Conservation (phyloP, 1,284 basidiomycete species). For the Coniferiporia sulphurascens region DNA sequence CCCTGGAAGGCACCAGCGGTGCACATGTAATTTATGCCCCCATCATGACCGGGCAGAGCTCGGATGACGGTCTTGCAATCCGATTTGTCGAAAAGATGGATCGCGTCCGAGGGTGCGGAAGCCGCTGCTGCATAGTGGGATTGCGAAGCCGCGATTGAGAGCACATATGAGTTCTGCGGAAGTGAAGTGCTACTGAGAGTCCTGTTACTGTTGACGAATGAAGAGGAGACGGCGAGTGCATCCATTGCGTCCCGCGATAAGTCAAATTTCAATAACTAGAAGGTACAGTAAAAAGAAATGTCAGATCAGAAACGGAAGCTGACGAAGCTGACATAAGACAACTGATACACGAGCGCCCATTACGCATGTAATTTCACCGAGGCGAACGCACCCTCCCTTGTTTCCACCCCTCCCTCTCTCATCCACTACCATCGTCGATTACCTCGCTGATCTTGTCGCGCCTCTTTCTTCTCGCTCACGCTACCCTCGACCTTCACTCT, state of each 20-base stretch:
- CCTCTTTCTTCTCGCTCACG: not conserved
- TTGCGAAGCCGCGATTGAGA: slow-evolving; percentile 45
- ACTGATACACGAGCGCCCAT: not conserved
- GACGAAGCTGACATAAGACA: not conserved
- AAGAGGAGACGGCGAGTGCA: slow-evolving; percentile 10
- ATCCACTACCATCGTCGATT: not conserved
- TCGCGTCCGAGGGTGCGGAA: slow-evolving; percentile 49
- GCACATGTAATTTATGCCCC: slow-evolving; percentile 47
- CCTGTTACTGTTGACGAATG: slow-evolving; percentile 9
- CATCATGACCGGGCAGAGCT: slow-evolving; percentile 49
- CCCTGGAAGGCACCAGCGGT: slow-evolving; percentile 33
- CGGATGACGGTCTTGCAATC: slow-evolving; percentile 38
- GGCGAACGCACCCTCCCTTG: not conserved
- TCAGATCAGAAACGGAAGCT: not conserved
- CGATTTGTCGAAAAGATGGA: slow-evolving; percentile 58
- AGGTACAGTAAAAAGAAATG: not conserved
- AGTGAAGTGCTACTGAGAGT: slow-evolving; percentile 28
- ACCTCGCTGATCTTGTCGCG: slow-evolving; percentile 7
- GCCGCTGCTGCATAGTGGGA: slow-evolving; percentile 53
- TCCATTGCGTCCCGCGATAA: slow-evolving; percentile 6
- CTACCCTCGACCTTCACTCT: slow-evolving; percentile 10
- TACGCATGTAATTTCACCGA: not conserved
- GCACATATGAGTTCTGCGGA: slow-evolving; percentile 48
- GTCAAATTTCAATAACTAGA: not conserved
- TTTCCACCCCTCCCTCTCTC: not conserved